These are phyloP conservation scores for Henckelia pumila DNA, from an alignment of 257 asterid species.

Conservation along the genomic window DNA sequence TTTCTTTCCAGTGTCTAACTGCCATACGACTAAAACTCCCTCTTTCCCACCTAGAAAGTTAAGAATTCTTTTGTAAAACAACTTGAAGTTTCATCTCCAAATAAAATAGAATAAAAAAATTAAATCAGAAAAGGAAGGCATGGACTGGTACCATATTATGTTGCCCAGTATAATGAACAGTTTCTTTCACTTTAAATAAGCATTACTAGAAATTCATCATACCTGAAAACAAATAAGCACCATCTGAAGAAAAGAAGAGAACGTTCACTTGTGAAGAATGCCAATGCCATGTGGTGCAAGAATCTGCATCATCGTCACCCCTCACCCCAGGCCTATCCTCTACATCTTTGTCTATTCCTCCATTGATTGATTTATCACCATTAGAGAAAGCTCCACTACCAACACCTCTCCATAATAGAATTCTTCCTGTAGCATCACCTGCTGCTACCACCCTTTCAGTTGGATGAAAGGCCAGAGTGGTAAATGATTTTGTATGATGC, in stretches of 20 bases:
- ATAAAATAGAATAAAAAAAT: conserved; percentile 10
- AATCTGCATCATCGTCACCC: conserved; percentile 73
- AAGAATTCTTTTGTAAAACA: conserved; percentile 12
- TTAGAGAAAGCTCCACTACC: conserved; percentile 45
- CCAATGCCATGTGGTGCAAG: conserved; percentile 98
- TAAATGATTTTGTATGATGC: conserved; percentile 76
- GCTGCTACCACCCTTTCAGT: conserved; percentile 80
- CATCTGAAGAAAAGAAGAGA: conserved; percentile 89
- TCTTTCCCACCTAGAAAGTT: conserved; percentile 76
- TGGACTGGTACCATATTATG: conserved; percentile 3
- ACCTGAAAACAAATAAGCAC: conserved; percentile 96
- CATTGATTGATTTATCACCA: conserved; percentile 31
- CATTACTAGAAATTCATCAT: conserved; percentile 14
- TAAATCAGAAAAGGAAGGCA: conserved; percentile 8
- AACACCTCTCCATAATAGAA: conserved; percentile 87
- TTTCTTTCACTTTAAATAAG: conserved; percentile 18
- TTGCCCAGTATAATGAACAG: conserved; percentile 11
- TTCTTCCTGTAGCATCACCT: conserved; percentile 91
- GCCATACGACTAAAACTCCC: conserved; percentile 98
- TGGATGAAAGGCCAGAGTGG: conserved; percentile 89
- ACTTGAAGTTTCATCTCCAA: conserved; percentile 11
- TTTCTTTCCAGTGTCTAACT: conserved; percentile 88
- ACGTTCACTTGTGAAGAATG: conserved; percentile 81
- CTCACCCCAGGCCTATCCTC: conserved; percentile 85
- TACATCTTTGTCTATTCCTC: conserved; percentile 32